Percentiles rank a stretch among this genome's conserved stretches.
Conservation (phyloP, 179 eudicot species). For the Nepenthes alata region DNA sequence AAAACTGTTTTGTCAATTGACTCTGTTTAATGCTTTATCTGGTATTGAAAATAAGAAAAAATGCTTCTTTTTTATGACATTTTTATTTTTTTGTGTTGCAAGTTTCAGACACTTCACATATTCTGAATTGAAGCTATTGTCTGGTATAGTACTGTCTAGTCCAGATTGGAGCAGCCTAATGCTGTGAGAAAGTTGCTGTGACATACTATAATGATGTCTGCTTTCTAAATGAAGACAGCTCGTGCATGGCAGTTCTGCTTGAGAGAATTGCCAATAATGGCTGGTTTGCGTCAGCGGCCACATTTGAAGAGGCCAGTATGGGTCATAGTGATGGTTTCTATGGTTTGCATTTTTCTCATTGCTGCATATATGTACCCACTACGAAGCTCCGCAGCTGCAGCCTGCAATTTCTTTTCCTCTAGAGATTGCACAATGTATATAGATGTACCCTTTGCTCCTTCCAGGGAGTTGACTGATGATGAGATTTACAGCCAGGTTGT, state of each 20-base stretch:
- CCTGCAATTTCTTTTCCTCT: slow-evolving; percentile 43
- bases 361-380: slow-evolving; percentile 32
- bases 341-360: slow-evolving; percentile 45
- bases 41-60: no score
- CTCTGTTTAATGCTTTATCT: no score
- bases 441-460: slow-evolving; percentile 20
- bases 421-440: slow-evolving; percentile 28
- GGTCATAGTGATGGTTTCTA: slow-evolving; percentile 35
- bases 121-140: slow-evolving; percentile 7
- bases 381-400: slow-evolving; percentile 17
- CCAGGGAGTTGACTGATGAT: slow-evolving; percentile 50
- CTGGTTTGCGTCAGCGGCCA: slow-evolving; percentile 46
- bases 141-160: slow-evolving; percentile 1
- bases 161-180: slow-evolving; percentile 8
- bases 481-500: slow-evolving; percentile 46
- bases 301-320: slow-evolving; percentile 46
- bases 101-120: slow-evolving; percentile 3
- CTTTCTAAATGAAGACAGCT: slow-evolving; percentile 42
- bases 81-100: background rate
- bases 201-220: slow-evolving; percentile 13
- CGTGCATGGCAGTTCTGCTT: slow-evolving; percentile 39
- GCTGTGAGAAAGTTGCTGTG: slow-evolving; percentile 9
- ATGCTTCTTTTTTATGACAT: background rate
- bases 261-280: slow-evolving; percentile 30
- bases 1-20: no score